These are phyloP conservation scores for Pelargonium nanum DNA, from an alignment of 345 rosid genomes.

Conservation along the genomic window DNA sequence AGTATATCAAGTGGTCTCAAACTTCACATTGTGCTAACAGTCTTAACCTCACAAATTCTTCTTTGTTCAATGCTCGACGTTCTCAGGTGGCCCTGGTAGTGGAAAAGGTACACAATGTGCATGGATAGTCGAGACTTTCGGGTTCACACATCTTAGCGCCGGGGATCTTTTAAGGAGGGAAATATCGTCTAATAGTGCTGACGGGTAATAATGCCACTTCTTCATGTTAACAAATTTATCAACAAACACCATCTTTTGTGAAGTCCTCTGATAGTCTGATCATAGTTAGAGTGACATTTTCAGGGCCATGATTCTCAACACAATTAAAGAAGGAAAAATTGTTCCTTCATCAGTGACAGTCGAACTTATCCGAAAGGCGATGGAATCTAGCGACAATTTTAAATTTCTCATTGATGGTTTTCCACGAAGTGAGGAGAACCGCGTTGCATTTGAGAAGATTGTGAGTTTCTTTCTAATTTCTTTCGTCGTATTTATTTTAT, in stretches of 20 bases:
- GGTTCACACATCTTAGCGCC: constrained; percentile 59
- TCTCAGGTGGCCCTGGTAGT: constrained; percentile 72
- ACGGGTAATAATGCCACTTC: constrained; percentile 36
- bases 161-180: constrained; percentile 70
- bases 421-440: constrained; percentile 80
- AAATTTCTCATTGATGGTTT: constrained; percentile 85
- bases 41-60: too few species aligned
- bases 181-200: constrained; percentile 44
- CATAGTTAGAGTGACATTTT: constrained; percentile 9
- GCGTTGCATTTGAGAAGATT: constrained; percentile 55
- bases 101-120: constrained; percentile 85
- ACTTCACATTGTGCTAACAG: too few species aligned
- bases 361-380: constrained; percentile 53
- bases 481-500: background rate
- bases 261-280: constrained; percentile 9
- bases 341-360: constrained; percentile 86
- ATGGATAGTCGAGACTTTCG: constrained; percentile 58
- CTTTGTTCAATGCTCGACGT: background rate
- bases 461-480: constrained; percentile 28
- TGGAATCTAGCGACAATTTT: constrained; percentile 37
- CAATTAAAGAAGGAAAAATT: constrained; percentile 70
- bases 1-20: background rate
- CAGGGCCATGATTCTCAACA: constrained; percentile 53
- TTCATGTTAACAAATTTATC: constrained; percentile 1
- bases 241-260: background rate